phyloP scores from a whole-genome alignment of 2,329 filamentous ascomycete genomes.

The Phymatotrichopsis omnivora region DNA sequence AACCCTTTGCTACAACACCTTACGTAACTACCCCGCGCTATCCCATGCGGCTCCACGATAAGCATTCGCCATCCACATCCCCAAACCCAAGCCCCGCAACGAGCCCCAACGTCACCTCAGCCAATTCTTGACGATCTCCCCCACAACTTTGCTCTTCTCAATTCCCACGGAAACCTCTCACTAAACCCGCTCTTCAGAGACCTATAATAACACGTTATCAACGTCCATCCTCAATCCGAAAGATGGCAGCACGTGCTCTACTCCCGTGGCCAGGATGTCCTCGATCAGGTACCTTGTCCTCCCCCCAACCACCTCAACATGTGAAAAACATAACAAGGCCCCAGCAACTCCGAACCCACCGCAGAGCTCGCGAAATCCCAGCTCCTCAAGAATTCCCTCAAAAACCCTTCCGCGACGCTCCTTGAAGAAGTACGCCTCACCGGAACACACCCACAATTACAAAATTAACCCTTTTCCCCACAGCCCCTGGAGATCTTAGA shows the following conservation, averaged over 20 bases:
- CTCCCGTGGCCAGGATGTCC: conserved; percentile 22
- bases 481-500: conserved; percentile 25
- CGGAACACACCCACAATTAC: not conserved
- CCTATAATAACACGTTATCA: conserved; percentile 28
- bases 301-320: conserved; percentile 1
- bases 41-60: too few relatives aligned
- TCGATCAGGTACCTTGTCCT: conserved; percentile 20
- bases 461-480: not conserved
- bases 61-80: too few relatives aligned
- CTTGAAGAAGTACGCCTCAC: conserved; percentile 22
- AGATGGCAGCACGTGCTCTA: conserved; percentile 25
- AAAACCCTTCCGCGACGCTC: conserved; percentile 8
- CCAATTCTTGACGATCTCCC: too few relatives aligned
- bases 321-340: not conserved
- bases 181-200: conserved; percentile 29
- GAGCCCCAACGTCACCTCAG: too few relatives aligned
- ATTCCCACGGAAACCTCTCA: conserved; percentile 26
- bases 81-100: too few relatives aligned
- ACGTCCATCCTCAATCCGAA: conserved; percentile 28
- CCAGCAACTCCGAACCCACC: conserved; percentile 25
- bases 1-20: too few relatives aligned
- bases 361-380: conserved; percentile 26
- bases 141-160: conserved; percentile 28
- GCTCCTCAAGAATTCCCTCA: conserved; percentile 23
- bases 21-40: too few relatives aligned